These are phyloP conservation scores for Schwanniomyces vanrijiae DNA, from an alignment of 805 yeast species.

Conservation along the genomic window DNA sequence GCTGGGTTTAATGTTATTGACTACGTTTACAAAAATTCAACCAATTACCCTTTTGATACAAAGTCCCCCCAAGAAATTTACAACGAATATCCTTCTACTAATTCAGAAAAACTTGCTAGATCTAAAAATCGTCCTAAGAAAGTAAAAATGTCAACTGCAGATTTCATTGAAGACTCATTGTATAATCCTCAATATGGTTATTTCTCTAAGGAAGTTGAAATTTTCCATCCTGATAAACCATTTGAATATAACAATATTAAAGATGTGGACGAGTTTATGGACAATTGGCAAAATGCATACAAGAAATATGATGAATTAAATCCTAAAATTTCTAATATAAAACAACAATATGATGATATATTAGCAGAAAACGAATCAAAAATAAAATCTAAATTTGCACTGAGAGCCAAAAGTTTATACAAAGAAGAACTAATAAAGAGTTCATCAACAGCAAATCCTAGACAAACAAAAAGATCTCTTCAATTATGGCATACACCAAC, in stretches of 20 bases:
- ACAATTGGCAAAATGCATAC: slow-evolving; percentile 65
- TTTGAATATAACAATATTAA: slow-evolving; percentile 57
- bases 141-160: slow-evolving; percentile 71
- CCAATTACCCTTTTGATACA: slow-evolving; percentile 41
- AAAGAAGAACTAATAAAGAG: slow-evolving; percentile 18
- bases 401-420: slow-evolving; percentile 24
- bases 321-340: slow-evolving; percentile 10
- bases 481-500: slow-evolving; percentile 93
- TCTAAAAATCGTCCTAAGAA: slow-evolving; percentile 52
- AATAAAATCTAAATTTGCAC: slow-evolving; percentile 25
- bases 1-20: slow-evolving; percentile 24
- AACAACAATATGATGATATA: slow-evolving; percentile 9
- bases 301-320: slow-evolving; percentile 43
- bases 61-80: slow-evolving; percentile 40
- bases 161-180: slow-evolving; percentile 81
- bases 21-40: slow-evolving; percentile 37
- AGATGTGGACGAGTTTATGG: slow-evolving; percentile 70
- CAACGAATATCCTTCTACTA: slow-evolving; percentile 34
- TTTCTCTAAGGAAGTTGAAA: slow-evolving; percentile 75
- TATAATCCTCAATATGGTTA: slow-evolving; percentile 84
- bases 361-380: slow-evolving; percentile 1
- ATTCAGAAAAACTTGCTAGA: slow-evolving; percentile 30
- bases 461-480: slow-evolving; percentile 36
- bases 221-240: slow-evolving; percentile 66
- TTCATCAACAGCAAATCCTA: slow-evolving; percentile 14